Evolutionary conservation across 2,329 filamentous ascomycete genomes (phyloP), one percentile per base, ranked within the genome.

Genomic region (Hymenotorrendiella dingleyae): DNA sequence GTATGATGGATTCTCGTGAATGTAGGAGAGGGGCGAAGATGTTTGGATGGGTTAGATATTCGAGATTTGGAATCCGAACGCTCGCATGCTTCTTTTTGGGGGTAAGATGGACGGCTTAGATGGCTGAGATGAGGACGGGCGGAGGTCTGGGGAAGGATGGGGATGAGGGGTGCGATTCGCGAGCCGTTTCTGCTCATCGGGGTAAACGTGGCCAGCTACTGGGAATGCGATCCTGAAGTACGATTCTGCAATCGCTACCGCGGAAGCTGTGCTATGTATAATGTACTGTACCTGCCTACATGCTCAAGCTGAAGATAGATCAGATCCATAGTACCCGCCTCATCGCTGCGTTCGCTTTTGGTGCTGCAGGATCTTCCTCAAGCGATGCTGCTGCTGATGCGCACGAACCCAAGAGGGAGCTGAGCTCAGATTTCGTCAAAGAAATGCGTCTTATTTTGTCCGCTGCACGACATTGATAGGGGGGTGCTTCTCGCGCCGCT

Each of bases 111-210:
- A 19, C 17, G 19, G 22, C 19, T 21, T 34, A 22, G 14, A 34
- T n/a, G 29, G 36, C 21, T 44, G 21, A 35, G 32, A 36, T 36
- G 40, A 36, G 32, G 30, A 23, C 19, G 12, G 20, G 29, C 36
- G 16, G 16, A 30, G 17, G 22, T 34, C 32, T 34, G 32, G 32
- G 32, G 32, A n/a, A 22, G 32, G 39, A 30, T 41, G 28, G 21
- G 23, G 36, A 12, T 28, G 20, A 14, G 20, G 29, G 29, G 5
- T 26, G 21, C 4, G 34, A 36, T 26, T 23, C 34, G 20, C n/a
- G 26, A 20, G 37, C 20, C 12, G n/a, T 14, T 6, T 27, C 21
- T 14, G n/a, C 32, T 35, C 32, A 20, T n/a, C 17, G 32, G 32
- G 32, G 32, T 35, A 17, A 36, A 36, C 34, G 23, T 36, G 34